Base-by-base conservation (phyloP, 768 basidiomycete genomes). In the Boletus subparvulus region DNA sequence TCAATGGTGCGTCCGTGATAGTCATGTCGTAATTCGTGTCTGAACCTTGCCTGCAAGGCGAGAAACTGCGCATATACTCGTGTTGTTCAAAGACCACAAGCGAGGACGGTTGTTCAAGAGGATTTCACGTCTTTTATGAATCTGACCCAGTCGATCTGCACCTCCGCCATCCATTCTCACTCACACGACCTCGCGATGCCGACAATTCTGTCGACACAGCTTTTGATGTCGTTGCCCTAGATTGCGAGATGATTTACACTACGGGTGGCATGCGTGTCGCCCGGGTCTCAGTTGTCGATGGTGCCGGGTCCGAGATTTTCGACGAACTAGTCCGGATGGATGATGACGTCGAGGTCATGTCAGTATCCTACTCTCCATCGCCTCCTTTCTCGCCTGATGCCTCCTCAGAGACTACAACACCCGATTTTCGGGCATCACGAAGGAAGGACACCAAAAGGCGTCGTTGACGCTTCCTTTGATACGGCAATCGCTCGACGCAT, bases 211-310 rank as follows among this genome's bases (percentile, higher is more conserved):
- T 65, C 2, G 74, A 75, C 50, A 70, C 75, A 3, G 76, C 81
- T 1, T 74, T 92, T 44, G 90, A 94, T 54, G 82, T 98, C 5
- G 90, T 87, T 6, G 92, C 92, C 0, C 77, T 98, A 48, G 97
- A 99, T 70, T 98, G 97, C 67, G 97, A 99, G 73, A 94, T 98
- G 91, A 80, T 98, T 10, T 94, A 95, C 74, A 90, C 93, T 0
- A 98, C 95, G 0, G 91, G 90, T 6, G 97, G 97, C 0, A 84
- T 93, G 81, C 86, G 88, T 21, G 84, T 97, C 4, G 96, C 94
- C 3, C 83, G 97, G 4, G 86, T 97, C 3, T 97, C 95, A 0
- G 83, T 96, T 8, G 84, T 98, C 2, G 90, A 96, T 66, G 87
- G 86, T 9, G 69, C 77, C 1, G 93, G 92, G 1, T 74, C 76